Percentiles rank a stretch among this genome's conserved stretches.
These are phyloP conservation scores for Leishmania amazonensis DNA, from an alignment of 208 protist genomes.

Conservation along the genomic window DNA sequence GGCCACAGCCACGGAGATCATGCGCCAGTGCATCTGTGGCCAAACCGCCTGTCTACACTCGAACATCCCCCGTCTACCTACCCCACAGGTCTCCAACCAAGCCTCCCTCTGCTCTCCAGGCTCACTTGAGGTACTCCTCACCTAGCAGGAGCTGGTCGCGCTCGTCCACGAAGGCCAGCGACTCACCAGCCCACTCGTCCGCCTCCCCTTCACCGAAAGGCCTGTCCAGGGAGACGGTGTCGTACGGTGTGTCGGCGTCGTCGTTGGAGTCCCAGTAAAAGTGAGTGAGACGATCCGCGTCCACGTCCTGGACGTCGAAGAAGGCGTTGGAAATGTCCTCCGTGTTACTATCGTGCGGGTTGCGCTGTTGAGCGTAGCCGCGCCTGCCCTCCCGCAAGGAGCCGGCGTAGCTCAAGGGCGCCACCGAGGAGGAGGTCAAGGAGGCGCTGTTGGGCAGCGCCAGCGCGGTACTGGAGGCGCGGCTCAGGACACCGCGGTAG, in stretches of 20 bases:
- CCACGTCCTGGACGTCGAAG: slow-evolving; percentile 86
- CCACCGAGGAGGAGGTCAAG: background rate
- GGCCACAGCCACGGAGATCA: background rate
- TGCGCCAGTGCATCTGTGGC: background rate
- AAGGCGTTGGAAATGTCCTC: slow-evolving; percentile 33
- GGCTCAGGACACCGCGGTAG: background rate
- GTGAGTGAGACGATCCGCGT: slow-evolving; percentile 72
- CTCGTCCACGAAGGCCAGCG: slow-evolving; percentile 32
- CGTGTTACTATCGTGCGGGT: slow-evolving; percentile 28
- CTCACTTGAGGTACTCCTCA: slow-evolving; percentile 32
- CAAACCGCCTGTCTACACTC: background rate
- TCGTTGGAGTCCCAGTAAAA: slow-evolving; percentile 75
- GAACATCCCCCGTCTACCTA: background rate
- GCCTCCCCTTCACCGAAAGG: slow-evolving; percentile 36
- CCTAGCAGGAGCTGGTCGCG: slow-evolving; percentile 35
- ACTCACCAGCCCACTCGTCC: slow-evolving; percentile 37
- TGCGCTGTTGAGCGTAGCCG: slow-evolving; percentile 16
- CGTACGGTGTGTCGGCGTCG: slow-evolving; percentile 56
- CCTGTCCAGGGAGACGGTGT: slow-evolving; percentile 27
- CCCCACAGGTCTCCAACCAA: background rate
- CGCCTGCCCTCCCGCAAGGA: background rate
- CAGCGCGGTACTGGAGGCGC: background rate
- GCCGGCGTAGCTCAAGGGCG: background rate
- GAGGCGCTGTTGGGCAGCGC: background rate
- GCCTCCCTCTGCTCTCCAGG: background rate